Percentiles rank a stretch among this genome's conserved stretches.
These are phyloP conservation scores for Zanthoxylum bungeanum DNA, from an alignment of 345 rosid species.

Conservation along the genomic window DNA sequence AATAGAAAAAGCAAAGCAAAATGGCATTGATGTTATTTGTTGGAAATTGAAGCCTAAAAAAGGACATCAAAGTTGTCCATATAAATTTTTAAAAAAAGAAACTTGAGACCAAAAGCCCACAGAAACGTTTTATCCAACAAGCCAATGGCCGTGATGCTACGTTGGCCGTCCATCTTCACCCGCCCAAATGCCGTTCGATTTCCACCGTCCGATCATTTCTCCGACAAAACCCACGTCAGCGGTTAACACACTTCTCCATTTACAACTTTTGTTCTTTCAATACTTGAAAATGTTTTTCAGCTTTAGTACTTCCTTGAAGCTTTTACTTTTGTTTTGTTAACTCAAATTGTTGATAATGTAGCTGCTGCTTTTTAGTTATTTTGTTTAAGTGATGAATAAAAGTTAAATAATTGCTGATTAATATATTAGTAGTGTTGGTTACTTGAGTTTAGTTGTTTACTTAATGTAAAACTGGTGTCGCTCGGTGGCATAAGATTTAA, in stretches of 20 bases:
- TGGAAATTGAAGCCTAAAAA: no score
- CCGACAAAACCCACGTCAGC: constrained; percentile 24
- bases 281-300: no score
- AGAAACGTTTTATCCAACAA: constrained; percentile 22
- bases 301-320: background rate
- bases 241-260: constrained; percentile 31
- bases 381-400: background rate
- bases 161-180: constrained; percentile 45
- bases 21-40: no score
- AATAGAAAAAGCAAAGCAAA: no score
- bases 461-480: no score
- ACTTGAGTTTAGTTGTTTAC: no score
- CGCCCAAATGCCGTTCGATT: constrained; percentile 28
- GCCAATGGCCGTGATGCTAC: constrained; percentile 45
- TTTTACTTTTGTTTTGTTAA: background rate
- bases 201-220: constrained; percentile 26
- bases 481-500: no score
- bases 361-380: background rate
- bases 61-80: no score
- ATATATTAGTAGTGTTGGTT: no score
- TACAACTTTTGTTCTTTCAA: no score
- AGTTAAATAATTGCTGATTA: background rate
- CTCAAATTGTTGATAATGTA: background rate
- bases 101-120: background rate
- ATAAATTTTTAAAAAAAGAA: no score